Conservation (phyloP, 2,329 filamentous ascomycete genomes). For the Ceratocystis variospora region DNA sequence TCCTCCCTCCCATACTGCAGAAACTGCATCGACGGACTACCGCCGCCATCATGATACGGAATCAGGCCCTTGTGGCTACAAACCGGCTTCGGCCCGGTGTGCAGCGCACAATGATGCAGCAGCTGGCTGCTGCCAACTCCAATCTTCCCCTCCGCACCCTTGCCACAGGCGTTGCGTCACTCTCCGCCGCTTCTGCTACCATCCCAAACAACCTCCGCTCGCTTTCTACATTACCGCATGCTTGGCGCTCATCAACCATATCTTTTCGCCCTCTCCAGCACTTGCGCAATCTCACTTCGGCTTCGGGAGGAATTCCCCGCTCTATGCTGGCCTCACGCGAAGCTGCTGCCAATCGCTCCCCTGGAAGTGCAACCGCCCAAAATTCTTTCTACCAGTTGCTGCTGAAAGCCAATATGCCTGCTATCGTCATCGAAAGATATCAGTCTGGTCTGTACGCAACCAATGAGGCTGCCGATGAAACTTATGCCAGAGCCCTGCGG, state of each 20-base stretch:
- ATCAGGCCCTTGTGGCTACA: constrained; percentile 17
- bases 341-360: constrained; percentile 84
- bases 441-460: constrained; percentile 73
- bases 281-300: constrained; percentile 20
- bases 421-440: constrained; percentile 82
- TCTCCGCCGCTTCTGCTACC: constrained; percentile 6
- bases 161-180: constrained; percentile 2
- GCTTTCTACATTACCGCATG: constrained; percentile 9
- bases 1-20: not conserved
- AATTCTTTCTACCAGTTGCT: constrained; percentile 89
- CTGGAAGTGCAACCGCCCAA: constrained; percentile 72
- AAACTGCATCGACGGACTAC: not conserved
- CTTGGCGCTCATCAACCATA: constrained; percentile 1
- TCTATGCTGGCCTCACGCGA: constrained; percentile 72
- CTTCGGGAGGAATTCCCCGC: constrained; percentile 39
- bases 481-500: constrained; percentile 42
- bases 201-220: constrained; percentile 24
- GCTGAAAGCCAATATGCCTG: constrained; percentile 81
- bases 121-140: constrained; percentile 13
- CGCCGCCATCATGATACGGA: constrained; percentile 14
- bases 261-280: constrained; percentile 6
- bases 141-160: constrained; percentile 13
- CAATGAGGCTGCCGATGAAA: constrained; percentile 61
- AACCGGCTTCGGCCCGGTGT: constrained; percentile 14
- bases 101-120: constrained; percentile 17